phyloP scores from a whole-genome alignment of 2,329 filamentous ascomycete genomes.

The Calycina herbarum region DNA sequence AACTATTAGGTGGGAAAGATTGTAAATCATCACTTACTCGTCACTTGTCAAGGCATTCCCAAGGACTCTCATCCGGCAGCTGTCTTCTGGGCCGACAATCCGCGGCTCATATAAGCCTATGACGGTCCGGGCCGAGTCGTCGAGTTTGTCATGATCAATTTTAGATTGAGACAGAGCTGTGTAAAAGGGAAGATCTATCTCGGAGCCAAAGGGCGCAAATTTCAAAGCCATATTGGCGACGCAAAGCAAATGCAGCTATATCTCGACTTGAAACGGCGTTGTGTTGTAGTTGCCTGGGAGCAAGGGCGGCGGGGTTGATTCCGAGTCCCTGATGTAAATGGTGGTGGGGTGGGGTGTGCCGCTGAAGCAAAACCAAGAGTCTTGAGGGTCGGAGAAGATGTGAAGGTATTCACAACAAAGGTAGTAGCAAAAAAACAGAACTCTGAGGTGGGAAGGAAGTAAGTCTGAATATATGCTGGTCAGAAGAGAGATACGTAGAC shows the following conservation, averaged over 20 bases:
- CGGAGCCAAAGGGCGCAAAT: constrained; percentile 88
- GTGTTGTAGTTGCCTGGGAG: constrained; percentile 4
- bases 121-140: constrained; percentile 85
- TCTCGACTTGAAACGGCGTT: neutral
- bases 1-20: neutral
- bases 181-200: constrained; percentile 96
- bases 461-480: neutral
- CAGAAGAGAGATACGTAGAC: neutral
- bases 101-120: constrained; percentile 88
- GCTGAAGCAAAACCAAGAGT: neutral
- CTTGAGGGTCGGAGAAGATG: neutral
- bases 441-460: neutral
- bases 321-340: neutral
- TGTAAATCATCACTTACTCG: constrained; percentile 59
- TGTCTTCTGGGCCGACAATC: constrained; percentile 68
- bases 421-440: neutral
- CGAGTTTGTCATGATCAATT: constrained; percentile 94
- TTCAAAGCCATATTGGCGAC: constrained; percentile 49
- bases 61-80: constrained; percentile 86
- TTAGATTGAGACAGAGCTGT: constrained; percentile 88
- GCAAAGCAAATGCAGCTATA: neutral
- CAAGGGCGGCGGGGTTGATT: constrained; percentile 3
- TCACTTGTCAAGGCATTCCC: constrained; percentile 82
- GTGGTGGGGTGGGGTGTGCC: neutral
- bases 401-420: constrained; percentile 1